Evolutionary conservation across 2,329 filamentous ascomycete genomes (phyloP).

Genomic region (Fusarium bulbicola): DNA sequence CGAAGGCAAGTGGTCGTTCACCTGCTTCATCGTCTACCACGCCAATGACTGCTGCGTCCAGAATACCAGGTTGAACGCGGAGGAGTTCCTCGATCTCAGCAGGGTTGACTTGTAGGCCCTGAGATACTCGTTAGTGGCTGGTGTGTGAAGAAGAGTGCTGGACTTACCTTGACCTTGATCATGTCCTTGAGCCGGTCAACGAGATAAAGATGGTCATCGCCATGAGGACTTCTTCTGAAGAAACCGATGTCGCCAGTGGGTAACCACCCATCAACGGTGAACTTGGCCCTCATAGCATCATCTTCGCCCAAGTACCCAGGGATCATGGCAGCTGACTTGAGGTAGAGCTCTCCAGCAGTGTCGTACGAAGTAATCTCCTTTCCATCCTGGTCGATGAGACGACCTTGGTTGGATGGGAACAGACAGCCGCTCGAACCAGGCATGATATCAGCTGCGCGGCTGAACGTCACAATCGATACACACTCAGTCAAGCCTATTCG

Average conservation of each 20-base stretch:
- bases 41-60: not conserved
- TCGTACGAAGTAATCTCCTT: not conserved
- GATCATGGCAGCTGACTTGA: not conserved
- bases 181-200: not conserved
- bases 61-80: not conserved
- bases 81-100: not conserved
- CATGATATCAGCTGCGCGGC: not conserved
- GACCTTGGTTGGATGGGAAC: not conserved
- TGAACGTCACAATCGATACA: not conserved
- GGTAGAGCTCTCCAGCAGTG: not conserved
- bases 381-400: not conserved
- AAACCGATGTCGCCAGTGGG: not conserved
- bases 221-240: not conserved
- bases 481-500: not conserved
- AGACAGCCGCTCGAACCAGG: not conserved
- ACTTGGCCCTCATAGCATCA: not conserved
- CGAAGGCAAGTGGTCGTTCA: not conserved
- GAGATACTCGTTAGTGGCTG: not conserved
- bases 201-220: not conserved
- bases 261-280: not conserved
- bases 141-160: fast-evolving
- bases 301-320: not conserved
- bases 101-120: not conserved
- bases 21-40: not conserved
- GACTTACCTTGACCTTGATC: conserved; percentile 1